Conservation (phyloP, 2,329 filamentous ascomycete genomes). For the Sordariomycetes sp. region DNA sequence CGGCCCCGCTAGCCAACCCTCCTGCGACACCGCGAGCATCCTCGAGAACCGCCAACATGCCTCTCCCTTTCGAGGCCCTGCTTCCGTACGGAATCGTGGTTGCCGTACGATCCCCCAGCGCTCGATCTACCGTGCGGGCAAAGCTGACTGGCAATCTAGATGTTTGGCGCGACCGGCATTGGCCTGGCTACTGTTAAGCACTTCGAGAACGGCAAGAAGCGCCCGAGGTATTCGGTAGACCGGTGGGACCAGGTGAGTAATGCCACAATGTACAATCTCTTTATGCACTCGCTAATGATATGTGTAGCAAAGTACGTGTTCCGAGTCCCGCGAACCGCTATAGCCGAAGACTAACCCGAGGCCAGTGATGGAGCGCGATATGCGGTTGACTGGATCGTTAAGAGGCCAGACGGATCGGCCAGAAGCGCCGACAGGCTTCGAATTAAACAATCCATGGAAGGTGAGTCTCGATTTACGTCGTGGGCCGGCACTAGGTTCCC, state of each 20-base stretch:
- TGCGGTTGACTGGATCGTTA: slow-evolving; percentile 46
- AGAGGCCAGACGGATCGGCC: slow-evolving; percentile 47
- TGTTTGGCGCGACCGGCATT: slow-evolving; percentile 51
- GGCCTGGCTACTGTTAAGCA: slow-evolving; percentile 46
- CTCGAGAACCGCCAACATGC: slow-evolving; percentile 31
- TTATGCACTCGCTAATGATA: slow-evolving; percentile 15
- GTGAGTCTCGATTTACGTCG: slow-evolving; percentile 26
- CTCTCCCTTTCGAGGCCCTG: slow-evolving; percentile 52
- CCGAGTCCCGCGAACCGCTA: slow-evolving; percentile 7
- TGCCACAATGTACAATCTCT: not conserved
- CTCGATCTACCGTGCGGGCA: not conserved
- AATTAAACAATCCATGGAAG: slow-evolving; percentile 54
- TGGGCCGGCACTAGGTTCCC: not conserved
- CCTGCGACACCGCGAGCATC: not conserved
- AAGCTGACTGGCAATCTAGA: slow-evolving; percentile 27
- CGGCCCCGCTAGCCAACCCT: not conserved
- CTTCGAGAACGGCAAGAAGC: slow-evolving; percentile 50
- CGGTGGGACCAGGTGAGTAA: slow-evolving; percentile 50
- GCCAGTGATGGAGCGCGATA: slow-evolving; percentile 55
- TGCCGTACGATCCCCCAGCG: slow-evolving; percentile 32
- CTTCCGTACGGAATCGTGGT: slow-evolving; percentile 56
- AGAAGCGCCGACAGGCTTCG: slow-evolving; percentile 47
- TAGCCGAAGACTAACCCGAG: not conserved
- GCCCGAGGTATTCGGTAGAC: slow-evolving; percentile 48
- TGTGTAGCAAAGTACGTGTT: slow-evolving; percentile 39